Evolutionary conservation across 78 protist genomes (phyloP), one percentile per base, ranked within the genome.

Genomic region (Dictyostelium capitatum): DNA sequence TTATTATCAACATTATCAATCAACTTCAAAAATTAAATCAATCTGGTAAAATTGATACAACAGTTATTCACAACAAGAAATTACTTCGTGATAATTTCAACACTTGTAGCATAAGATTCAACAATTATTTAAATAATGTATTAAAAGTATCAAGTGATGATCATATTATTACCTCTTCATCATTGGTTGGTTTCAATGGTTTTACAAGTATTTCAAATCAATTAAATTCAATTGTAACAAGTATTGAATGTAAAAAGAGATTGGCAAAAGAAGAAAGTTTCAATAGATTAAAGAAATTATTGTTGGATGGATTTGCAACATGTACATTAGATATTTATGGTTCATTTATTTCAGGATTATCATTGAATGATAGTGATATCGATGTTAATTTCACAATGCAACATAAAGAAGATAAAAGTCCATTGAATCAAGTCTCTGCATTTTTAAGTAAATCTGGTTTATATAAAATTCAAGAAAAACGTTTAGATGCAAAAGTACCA

Each of bases 401-500:
- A 2, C 56, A 72, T 41, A 72, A 43, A 41, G 79, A 72, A 43
- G 79, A 43, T 43, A 72, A n/a, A 1, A 46, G 17, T 15, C 32
- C 17, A n/a, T 72, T 41, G 10, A 72, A 43, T 17, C 79, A 72
- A 46, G 54, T 72, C 7, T 32, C 47, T 9, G 23, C 14, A 46
- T 72, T 41, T 43, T 43, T 72, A 43, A 11, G 9, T 17, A 32
- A 28, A 72, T 14, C 17, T 6, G 6, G 28, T 9, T 6, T 20
- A 41, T 72, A 72, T 46, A 46, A 72, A 30, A 11, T 72, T 19
- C 17, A n/a, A n/a, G 54, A 43, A 15, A 72, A 72, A 43, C 41
- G 54, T 50, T 1, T 77, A 0, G 0, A 11, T n/a, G 82, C 59
- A 19, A 20, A 80, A 48, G 83, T 85, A 62, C 92, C 92, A 46